Conservation (phyloP, 805 yeast species). For the Ogataea angusta region DNA sequence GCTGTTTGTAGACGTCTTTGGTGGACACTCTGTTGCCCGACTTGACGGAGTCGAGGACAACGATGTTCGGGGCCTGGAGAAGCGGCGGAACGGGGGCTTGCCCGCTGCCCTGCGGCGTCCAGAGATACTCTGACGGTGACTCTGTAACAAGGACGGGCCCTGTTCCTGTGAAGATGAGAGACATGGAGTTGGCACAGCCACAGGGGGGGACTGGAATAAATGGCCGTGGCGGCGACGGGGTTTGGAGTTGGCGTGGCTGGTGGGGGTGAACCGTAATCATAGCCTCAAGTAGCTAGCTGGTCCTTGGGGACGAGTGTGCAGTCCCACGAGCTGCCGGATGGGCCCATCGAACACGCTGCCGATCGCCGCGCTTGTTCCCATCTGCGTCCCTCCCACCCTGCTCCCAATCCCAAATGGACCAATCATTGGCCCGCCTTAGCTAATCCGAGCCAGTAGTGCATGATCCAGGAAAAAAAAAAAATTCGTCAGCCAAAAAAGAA, state of each 20-base stretch:
- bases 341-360: no score
- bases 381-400: no score
- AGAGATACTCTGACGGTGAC: conserved; percentile 4
- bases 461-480: neutral
- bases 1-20: conserved; percentile 37
- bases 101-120: neutral
- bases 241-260: neutral
- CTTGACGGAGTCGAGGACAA: conserved; percentile 45
- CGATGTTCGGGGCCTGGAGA: conserved; percentile 1
- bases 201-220: neutral
- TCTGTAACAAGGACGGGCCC: conserved; percentile 5
- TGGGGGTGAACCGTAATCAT: neutral
- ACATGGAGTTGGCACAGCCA: conserved; percentile 1
- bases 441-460: conserved; percentile 6
- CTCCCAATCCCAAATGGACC: neutral
- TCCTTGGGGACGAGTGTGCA: neutral
- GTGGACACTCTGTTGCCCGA: conserved; percentile 45
- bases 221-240: no score
- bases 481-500: neutral
- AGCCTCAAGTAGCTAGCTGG: neutral
- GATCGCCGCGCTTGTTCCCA: no score
- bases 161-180: conserved; percentile 2
- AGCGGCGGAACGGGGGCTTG: neutral
- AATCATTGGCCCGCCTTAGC: conserved; percentile 3
- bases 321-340: neutral